A percentile compares a stretch with the other conserved stretches of the same genome.
phyloP scores from a whole-genome alignment of 169 alveolate species.

The Eimeria acervulina region DNA sequence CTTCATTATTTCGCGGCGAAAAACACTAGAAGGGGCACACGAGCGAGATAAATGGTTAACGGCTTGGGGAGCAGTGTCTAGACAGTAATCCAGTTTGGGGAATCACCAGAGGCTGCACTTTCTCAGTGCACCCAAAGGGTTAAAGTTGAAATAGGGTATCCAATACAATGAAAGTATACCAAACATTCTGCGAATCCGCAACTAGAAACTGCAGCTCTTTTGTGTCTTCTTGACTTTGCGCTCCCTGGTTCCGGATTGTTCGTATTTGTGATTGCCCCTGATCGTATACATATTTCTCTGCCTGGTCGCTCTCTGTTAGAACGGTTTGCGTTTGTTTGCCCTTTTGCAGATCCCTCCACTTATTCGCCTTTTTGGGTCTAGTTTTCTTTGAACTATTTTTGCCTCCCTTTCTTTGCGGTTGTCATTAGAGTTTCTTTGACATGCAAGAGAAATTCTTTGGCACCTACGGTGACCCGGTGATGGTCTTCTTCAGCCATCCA shows the following conservation, averaged over 20 bases:
- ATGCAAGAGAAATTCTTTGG: constrained; percentile 76
- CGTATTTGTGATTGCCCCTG: not conserved
- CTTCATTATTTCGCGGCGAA: too few relatives aligned
- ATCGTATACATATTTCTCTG: not conserved
- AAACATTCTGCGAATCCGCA: not conserved
- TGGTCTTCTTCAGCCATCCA: constrained; percentile 73
- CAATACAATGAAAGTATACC: not conserved
- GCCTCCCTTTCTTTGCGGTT: not conserved
- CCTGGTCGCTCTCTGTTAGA: not conserved
- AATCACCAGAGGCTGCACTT: not conserved
- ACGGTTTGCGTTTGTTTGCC: not conserved
- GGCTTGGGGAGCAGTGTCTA: not conserved
- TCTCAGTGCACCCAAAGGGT: not conserved
- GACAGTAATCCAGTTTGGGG: not conserved
- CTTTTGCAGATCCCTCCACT: too few relatives aligned
- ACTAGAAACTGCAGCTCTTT: not conserved
- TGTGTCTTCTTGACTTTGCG: not conserved
- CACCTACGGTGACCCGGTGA: constrained; percentile 81
- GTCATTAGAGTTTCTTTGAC: constrained; percentile 72
- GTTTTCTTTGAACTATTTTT: not conserved
- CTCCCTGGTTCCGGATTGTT: not conserved
- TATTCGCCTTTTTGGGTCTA: not conserved
- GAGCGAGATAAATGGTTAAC: not conserved
- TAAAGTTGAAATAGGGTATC: not conserved
- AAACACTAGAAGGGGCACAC: not conserved